Conservation (phyloP, 129 eudicot genomes). For the Lonicera japonica region DNA sequence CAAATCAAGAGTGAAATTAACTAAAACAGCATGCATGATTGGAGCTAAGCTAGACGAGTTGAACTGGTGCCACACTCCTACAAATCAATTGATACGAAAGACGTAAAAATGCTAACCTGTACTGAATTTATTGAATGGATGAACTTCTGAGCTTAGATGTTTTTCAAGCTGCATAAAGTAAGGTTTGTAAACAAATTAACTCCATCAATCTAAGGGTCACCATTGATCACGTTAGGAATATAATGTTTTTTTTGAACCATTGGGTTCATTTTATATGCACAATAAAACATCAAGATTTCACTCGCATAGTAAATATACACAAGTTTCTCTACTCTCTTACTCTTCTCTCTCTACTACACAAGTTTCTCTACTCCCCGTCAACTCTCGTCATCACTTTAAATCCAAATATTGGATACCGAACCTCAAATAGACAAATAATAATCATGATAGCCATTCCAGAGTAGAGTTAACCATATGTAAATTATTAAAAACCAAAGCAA, state of each 20-base stretch:
- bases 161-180: conserved; percentile 73
- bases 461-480: background rate
- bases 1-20: background rate
- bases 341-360: too few relatives aligned
- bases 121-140: conserved; percentile 87
- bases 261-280: too few relatives aligned
- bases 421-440: background rate
- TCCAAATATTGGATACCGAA: too few relatives aligned
- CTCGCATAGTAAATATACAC: too few relatives aligned
- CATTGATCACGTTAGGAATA: too few relatives aligned
- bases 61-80: background rate
- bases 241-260: too few relatives aligned
- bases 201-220: too few relatives aligned
- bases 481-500: background rate
- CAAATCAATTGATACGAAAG: conserved; percentile 3
- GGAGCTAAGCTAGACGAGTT: background rate
- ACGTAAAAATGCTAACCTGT: conserved; percentile 58
- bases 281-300: too few relatives aligned
- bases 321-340: too few relatives aligned
- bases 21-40: conserved; percentile 5
- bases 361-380: too few relatives aligned
- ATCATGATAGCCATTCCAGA: background rate
- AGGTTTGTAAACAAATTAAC: too few relatives aligned
- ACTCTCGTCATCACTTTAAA: too few relatives aligned
- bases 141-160: conserved; percentile 65